Evolutionary conservation across 2,329 filamentous ascomycete species (phyloP), one percentile per base, ranked within the genome.

Genomic region (Spiromastix sp.): DNA sequence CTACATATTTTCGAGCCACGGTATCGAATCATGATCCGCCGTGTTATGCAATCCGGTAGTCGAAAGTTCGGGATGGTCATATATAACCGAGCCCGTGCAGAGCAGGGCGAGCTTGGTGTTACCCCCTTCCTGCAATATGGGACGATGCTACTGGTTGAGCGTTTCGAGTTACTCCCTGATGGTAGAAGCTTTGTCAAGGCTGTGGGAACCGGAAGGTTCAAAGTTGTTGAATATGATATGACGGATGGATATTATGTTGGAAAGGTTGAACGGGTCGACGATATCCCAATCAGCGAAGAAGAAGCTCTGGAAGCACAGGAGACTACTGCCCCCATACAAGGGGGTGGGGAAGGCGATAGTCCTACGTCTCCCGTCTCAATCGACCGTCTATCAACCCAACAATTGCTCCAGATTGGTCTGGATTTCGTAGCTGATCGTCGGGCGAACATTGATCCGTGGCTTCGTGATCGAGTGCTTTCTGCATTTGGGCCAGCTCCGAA

Each of bases 1-100:
- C 64, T 94, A 3, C 83, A 93, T 48, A 74, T 95, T n/a, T 94
- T 93, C 51, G 87, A 94, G 55, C 83, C 84, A n/a, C 73, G 83
- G 5, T 94, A 94, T 54, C 76, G 85, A 5, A 67, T 91, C n/a
- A 91, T 94, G 85, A 80, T 94, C 24, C 72, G 81, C 30, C 74
- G 85, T 22, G 81, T 77, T 0, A 64, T 93, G 35, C 80, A 86
- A 42, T 65, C 50, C 37, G 76, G 77, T 0, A 74, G 81, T 41
- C 68, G 74, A 10, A 82, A 76, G 16, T 94, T 95, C 50, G 87
- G 87, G 16, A 93, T 94, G 82, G 71, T 93, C 12, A 71, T 84
- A 50, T 77, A 78, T 42, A 82, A 79, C 45, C 64, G 66, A 30
- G 58, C 59, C n/a, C 58, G 63, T 16, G 56, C 65, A 39, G 52